A percentile compares a stretch with the other conserved stretches of the same genome.
Evolutionary conservation across 2,329 filamentous ascomycete genomes (phyloP).

Genomic region (Atkinsonella hypoxylon): DNA sequence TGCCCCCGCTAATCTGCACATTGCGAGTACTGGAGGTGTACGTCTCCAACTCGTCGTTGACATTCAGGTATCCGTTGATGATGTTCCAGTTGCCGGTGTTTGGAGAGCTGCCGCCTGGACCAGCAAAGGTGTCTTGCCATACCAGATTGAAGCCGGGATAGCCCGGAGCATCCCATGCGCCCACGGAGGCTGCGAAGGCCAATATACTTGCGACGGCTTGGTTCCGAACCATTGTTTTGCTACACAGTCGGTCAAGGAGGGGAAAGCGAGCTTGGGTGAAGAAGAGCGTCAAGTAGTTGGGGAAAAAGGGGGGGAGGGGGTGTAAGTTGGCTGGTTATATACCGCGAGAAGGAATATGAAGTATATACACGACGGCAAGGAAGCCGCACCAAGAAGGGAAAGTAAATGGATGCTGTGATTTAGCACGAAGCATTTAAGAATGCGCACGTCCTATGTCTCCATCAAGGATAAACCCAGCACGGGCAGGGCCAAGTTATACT

Average conservation of each 20-base stretch:
- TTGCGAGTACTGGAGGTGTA: conserved; percentile 36
- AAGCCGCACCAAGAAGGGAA: neutral
- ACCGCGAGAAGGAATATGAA: neutral
- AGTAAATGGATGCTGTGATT: neutral
- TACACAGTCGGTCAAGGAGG: neutral
- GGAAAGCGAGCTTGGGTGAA: neutral
- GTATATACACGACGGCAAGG: neutral
- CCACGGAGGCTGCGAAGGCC: conserved; percentile 19
- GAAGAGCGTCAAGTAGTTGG: neutral
- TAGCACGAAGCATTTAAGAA: neutral
- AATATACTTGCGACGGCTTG: conserved; percentile 15
- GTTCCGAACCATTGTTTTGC: conserved; percentile 12
- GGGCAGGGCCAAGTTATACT: neutral
- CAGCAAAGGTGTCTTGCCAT: conserved; percentile 33
- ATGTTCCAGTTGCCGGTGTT: conserved; percentile 29
- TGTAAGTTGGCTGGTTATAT: neutral
- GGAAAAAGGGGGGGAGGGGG: neutral
- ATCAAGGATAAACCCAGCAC: neutral
- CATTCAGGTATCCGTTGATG: conserved; percentile 26
- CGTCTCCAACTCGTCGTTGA: conserved; percentile 40
- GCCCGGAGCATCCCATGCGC: conserved; percentile 24
- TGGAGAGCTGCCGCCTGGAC: conserved; percentile 21
- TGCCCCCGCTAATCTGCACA: conserved; percentile 36
- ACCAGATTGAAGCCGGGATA: conserved; percentile 27
- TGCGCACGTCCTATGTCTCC: neutral